These are phyloP conservation scores for Tricholoma matsutake DNA, from an alignment of 768 basidiomycete genomes.

Conservation along the genomic window DNA sequence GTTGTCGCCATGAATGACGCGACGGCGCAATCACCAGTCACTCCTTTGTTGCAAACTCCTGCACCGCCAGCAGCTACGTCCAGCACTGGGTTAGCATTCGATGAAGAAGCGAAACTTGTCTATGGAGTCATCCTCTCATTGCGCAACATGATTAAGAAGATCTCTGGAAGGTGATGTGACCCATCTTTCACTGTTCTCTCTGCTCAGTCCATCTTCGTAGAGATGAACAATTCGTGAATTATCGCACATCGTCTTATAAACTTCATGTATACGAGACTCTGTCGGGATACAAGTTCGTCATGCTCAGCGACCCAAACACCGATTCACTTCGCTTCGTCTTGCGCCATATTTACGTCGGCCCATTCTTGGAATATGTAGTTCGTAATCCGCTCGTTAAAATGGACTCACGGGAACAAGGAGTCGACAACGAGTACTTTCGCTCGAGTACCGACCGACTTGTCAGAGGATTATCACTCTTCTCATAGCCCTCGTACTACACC, in stretches of 20 bases:
- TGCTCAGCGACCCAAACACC: slow-evolving; percentile 83
- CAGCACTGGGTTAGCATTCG: slow-evolving; percentile 75
- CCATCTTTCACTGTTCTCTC: not conserved
- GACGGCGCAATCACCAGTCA: slow-evolving; percentile 28
- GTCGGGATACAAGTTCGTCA: slow-evolving; percentile 93
- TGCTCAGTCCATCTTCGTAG: slow-evolving; percentile 35
- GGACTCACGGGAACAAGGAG: slow-evolving; percentile 79
- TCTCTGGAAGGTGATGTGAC: slow-evolving; percentile 70
- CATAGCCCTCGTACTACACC: slow-evolving; percentile 18
- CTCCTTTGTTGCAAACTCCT: slow-evolving; percentile 36
- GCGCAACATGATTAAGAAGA: slow-evolving; percentile 92
- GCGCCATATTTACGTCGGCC: slow-evolving; percentile 89
- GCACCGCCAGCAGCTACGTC: slow-evolving; percentile 29
- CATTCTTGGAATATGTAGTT: slow-evolving; percentile 92
- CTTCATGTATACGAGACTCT: slow-evolving; percentile 90
- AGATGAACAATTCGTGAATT: slow-evolving; percentile 89
- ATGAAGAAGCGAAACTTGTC: slow-evolving; percentile 96
- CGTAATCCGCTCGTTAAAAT: slow-evolving; percentile 84
- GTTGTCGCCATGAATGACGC: slow-evolving; percentile 60
- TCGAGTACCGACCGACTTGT: slow-evolving; percentile 74
- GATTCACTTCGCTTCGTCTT: slow-evolving; percentile 82
- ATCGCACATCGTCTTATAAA: slow-evolving; percentile 89
- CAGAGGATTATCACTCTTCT: slow-evolving; percentile 51
- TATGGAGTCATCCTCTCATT: slow-evolving; percentile 93
- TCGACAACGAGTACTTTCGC: slow-evolving; percentile 93